Evolutionary conservation across 108 stramenopile genomes (phyloP).

Genomic region (Cyclotella sp.): DNA sequence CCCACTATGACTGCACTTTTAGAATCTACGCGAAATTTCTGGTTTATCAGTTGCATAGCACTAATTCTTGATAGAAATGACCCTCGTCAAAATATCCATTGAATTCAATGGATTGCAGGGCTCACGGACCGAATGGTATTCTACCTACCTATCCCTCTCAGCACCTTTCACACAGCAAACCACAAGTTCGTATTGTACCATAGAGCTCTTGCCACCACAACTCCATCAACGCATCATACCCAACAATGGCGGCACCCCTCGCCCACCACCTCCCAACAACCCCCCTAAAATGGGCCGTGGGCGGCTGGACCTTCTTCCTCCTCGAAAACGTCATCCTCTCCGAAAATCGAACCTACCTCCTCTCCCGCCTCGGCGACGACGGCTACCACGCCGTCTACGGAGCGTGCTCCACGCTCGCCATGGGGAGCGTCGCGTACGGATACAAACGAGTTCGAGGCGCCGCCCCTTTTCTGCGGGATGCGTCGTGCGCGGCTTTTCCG

Average conservation of each 20-base stretch:
- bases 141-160: too few relatives aligned
- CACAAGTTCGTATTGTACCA: too few relatives aligned
- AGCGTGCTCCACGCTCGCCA: slow-evolving; percentile 78
- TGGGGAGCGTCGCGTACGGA: slow-evolving; percentile 73
- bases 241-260: slow-evolving; percentile 10
- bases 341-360: slow-evolving; percentile 86
- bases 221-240: too few relatives aligned
- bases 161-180: too few relatives aligned
- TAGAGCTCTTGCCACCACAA: too few relatives aligned
- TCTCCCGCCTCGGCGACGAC: slow-evolving; percentile 72
- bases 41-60: too few relatives aligned
- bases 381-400: slow-evolving; percentile 81
- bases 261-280: slow-evolving; percentile 26
- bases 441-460: slow-evolving; percentile 59
- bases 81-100: too few relatives aligned
- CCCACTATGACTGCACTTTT: too few relatives aligned
- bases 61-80: too few relatives aligned
- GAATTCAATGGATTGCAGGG: too few relatives aligned
- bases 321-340: slow-evolving; percentile 87
- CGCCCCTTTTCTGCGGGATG: slow-evolving; percentile 37
- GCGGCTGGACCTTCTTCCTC: slow-evolving; percentile 85
- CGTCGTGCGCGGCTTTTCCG: slow-evolving; percentile 20
- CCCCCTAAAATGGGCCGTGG: slow-evolving; percentile 72
- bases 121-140: too few relatives aligned
- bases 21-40: too few relatives aligned